A percentile compares a stretch with the other conserved stretches of the same genome.
These are phyloP conservation scores for Hygrophila difformis DNA, from an alignment of 257 asterid species.

Conservation along the genomic window DNA sequence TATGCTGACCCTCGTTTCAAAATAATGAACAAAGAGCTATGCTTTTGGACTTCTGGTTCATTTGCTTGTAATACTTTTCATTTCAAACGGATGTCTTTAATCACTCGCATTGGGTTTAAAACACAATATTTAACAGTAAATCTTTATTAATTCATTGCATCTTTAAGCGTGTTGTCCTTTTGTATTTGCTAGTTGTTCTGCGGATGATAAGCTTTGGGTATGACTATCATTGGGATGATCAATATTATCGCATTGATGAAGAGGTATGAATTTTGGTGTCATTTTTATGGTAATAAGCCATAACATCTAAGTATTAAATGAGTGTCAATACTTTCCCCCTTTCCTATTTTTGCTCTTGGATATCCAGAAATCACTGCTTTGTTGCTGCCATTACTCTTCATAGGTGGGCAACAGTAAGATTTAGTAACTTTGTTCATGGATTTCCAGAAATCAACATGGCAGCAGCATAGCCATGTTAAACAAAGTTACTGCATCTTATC, in stretches of 20 bases:
- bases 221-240: slow-evolving; percentile 86
- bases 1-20: slow-evolving; percentile 2
- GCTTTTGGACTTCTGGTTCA: background rate
- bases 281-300: background rate
- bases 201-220: slow-evolving; percentile 97
- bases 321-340: background rate
- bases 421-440: no score
- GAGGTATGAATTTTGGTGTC: slow-evolving; percentile 38
- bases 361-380: no score
- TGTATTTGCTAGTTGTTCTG: slow-evolving; percentile 59
- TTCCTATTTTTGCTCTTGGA: no score
- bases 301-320: background rate
- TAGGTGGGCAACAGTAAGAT: no score
- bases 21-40: slow-evolving; percentile 1
- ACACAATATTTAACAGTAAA: no score
- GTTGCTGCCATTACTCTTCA: no score
- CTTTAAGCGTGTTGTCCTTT: slow-evolving; percentile 7
- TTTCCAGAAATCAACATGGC: no score
- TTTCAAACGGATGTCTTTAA: no score
- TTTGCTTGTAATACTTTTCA: no score
- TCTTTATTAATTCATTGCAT: slow-evolving; percentile 3
- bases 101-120: slow-evolving; percentile 11
- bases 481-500: no score
- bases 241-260: slow-evolving; percentile 43
- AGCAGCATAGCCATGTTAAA: no score